Percentiles rank a stretch among this genome's conserved stretches.
phyloP scores from a whole-genome alignment of 371 early-diverging fungal genomes.

The Nematocida homosporus region DNA sequence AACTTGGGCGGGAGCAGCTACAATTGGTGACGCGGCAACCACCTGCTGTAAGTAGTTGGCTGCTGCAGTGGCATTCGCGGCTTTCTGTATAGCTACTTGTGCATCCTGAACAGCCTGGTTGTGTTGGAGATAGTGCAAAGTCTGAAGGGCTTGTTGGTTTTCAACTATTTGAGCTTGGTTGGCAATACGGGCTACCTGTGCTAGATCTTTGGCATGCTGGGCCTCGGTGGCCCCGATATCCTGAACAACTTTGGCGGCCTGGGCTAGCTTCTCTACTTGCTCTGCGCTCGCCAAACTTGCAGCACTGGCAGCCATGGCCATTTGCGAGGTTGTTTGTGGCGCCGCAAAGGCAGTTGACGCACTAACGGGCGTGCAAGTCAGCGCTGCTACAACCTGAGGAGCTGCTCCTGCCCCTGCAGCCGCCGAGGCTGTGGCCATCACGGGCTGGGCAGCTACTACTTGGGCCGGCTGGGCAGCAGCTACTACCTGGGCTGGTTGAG shows the following conservation, averaged over 20 bases:
- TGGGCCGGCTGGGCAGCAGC: background rate
- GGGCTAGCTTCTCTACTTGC: slow-evolving; percentile 23
- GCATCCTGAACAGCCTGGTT: background rate
- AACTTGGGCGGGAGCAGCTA: background rate
- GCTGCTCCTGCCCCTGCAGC: no score
- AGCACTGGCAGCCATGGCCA: slow-evolving; percentile 10
- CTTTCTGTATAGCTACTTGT: background rate
- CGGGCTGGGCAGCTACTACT: slow-evolving; percentile 11
- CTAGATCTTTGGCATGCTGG: slow-evolving; percentile 22
- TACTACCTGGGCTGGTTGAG: no score
- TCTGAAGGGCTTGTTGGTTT: background rate
- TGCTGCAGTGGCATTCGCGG: background rate
- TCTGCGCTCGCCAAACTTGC: slow-evolving; percentile 31
- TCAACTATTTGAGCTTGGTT: slow-evolving; percentile 1
- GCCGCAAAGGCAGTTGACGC: no score
- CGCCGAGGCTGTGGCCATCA: no score
- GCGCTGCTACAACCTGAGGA: no score
- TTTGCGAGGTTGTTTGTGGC: no score
- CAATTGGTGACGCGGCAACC: background rate
- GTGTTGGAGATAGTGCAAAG: slow-evolving; percentile 9
- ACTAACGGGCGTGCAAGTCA: no score
- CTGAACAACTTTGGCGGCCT: slow-evolving; percentile 23
- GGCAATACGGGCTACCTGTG: slow-evolving; percentile 21
- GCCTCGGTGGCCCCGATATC: slow-evolving; percentile 23
- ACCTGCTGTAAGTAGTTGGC: background rate